These are phyloP conservation scores for Polychaeton citri DNA, from an alignment of 2,329 filamentous ascomycete genomes.

Conservation along the genomic window DNA sequence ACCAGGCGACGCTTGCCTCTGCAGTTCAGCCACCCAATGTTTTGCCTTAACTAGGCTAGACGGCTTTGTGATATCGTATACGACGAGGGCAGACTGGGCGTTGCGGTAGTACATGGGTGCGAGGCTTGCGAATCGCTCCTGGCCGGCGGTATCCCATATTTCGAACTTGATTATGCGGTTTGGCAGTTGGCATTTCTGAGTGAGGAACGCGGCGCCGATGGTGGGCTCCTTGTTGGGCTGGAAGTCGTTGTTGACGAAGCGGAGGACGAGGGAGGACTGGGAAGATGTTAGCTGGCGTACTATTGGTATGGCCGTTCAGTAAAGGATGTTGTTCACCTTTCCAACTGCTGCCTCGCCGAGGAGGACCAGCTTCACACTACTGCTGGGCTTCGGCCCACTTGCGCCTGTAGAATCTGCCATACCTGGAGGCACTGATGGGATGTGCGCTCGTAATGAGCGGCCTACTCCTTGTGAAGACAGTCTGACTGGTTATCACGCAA, in stretches of 20 bases:
- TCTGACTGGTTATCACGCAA: too few relatives aligned
- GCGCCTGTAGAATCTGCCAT: conserved; percentile 58
- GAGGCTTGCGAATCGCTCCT: conserved; percentile 91
- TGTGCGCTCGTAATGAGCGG: conserved; percentile 16
- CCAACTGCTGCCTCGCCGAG: conserved; percentile 95
- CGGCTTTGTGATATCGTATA: conserved; percentile 96
- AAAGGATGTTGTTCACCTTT: conserved; percentile 59
- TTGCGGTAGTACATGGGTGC: conserved; percentile 99
- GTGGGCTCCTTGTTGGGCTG: conserved; percentile 99
- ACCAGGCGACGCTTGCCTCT: conserved; percentile 86
- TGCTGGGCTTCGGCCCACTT: conserved; percentile 78
- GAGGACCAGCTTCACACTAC: conserved; percentile 98
- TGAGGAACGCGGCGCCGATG: conserved; percentile 95
- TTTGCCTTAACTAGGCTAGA: conserved; percentile 92
- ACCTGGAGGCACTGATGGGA: conserved; percentile 5
- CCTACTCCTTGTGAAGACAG: conserved; percentile 16
- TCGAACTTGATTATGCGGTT: conserved; percentile 59
- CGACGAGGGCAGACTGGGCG: conserved; percentile 89
- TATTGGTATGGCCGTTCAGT: too few relatives aligned
- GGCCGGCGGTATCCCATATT: conserved; percentile 97
- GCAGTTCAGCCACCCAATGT: conserved; percentile 96
- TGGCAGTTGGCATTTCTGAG: conserved; percentile 95
- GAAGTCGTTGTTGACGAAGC: conserved; percentile 99
- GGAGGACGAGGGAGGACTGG: conserved; percentile 89
- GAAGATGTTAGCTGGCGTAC: too few relatives aligned